Base-by-base conservation (phyloP, 768 basidiomycete genomes). In the Coprinopsis cinerea region DNA sequence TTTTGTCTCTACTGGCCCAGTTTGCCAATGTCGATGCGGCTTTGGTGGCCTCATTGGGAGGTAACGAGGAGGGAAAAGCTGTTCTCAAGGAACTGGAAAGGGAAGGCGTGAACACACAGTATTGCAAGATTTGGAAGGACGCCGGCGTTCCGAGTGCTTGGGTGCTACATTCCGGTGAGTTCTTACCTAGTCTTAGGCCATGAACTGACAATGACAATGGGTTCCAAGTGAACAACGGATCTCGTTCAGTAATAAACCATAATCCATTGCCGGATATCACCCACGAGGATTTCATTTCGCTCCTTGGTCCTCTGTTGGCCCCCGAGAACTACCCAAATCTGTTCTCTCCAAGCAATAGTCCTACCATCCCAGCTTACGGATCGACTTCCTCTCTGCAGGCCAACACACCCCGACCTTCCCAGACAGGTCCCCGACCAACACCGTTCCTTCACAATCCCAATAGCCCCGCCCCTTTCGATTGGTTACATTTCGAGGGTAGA, bases 181-280 rank as follows among this genome's bases (percentile, higher is more conserved):
- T 23, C 23, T 41, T 28, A 11, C 37, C 13, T 23, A 47, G 44
- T 40, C 47, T 44, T 54, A 24, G 41, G 20, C 22, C 44, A 42
- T 15, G 11, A 35, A 20, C 17, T 37, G 24, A 15, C 30, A 24
- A 42, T 26, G 46, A 22, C 44, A 25, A 37, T 20, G 49, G 26
- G 39, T 44, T 2, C 53, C n/a, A n/a, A 84, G 82, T 69, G 32
- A 77, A 85, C 52, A 75, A 74, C 39, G 74, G 78, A 59, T 66
- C 76, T 7, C 77, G 80, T 34, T 83, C 87, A 11, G 81, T 90
- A 44, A 80, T 91, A 56, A 89, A 92, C 64, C 88, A 92, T 66
- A 92, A 92, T 56, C 88, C 90, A 1, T 73, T 92, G 6, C 90
- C 88, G 0, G 90, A 92, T 54, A 79, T 91, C 53, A 85, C 87